A percentile compares a stretch with the other conserved stretches of the same genome.
These are phyloP conservation scores for Tuber melanosporum DNA, from an alignment of 495 filamentous ascomycete genomes.

Conservation along the genomic window DNA sequence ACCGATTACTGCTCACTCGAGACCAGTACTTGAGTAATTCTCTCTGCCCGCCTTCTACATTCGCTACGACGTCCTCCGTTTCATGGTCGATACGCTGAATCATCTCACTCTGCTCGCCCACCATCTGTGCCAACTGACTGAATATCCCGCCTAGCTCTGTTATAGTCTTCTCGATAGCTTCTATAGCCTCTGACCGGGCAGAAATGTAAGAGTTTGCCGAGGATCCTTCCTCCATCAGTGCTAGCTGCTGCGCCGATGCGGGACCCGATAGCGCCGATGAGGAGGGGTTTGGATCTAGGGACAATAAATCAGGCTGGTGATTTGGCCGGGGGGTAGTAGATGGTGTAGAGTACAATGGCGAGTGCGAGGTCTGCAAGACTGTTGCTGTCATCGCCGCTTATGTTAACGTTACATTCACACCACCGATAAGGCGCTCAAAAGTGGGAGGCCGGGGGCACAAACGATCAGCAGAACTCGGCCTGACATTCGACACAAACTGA, in stretches of 20 bases:
- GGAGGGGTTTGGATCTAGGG: constrained; percentile 60
- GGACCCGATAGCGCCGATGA: constrained; percentile 48
- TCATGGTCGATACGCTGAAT: constrained; percentile 91
- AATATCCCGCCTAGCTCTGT: constrained; percentile 91
- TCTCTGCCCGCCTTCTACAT: constrained; percentile 89
- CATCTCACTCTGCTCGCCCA: constrained; percentile 93
- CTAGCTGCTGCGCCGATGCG: constrained; percentile 76
- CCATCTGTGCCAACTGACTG: constrained; percentile 94
- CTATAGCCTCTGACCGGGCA: constrained; percentile 89
- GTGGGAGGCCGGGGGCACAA: constrained; percentile 24
- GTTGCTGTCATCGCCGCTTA: constrained; percentile 18
- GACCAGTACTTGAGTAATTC: constrained; percentile 96
- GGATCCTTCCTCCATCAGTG: constrained; percentile 91
- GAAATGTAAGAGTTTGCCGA: constrained; percentile 83
- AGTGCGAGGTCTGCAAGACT: constrained; percentile 44
- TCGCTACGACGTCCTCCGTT: constrained; percentile 92
- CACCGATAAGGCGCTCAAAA: constrained; percentile 25
- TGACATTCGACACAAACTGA: constrained; percentile 79
- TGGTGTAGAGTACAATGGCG: constrained; percentile 75
- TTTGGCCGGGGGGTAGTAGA: constrained; percentile 48
- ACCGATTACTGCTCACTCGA: constrained; percentile 84
- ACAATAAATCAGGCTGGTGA: constrained; percentile 63
- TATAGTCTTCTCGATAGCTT: constrained; percentile 93
- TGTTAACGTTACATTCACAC: constrained; percentile 27
- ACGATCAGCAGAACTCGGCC: constrained; percentile 35